Percentiles rank a stretch among this genome's conserved stretches.
phyloP scores from a whole-genome alignment of 2,329 filamentous ascomycete genomes.

The Fusarium succisae region DNA sequence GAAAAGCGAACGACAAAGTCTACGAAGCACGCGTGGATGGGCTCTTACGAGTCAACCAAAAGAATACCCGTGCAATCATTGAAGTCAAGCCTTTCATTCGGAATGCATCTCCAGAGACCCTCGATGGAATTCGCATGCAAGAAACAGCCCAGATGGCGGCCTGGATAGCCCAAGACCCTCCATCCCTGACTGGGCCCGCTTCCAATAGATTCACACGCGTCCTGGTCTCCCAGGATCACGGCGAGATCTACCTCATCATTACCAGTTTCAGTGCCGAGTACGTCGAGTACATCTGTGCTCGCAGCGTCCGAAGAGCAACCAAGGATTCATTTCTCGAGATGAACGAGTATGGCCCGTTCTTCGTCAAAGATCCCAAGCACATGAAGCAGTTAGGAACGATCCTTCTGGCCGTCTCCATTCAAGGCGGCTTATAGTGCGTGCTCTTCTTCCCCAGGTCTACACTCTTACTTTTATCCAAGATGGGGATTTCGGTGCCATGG shows the following conservation, averaged over 20 bases:
- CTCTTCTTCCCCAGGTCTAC: too few species aligned
- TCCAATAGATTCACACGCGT: not conserved
- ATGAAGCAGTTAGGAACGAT: not conserved
- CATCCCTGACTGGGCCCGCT: not conserved
- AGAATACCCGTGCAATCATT: not conserved
- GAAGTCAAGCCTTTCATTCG: not conserved
- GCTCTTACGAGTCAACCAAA: not conserved
- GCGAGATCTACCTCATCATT: not conserved
- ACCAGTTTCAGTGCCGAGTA: not conserved
- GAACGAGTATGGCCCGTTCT: not conserved
- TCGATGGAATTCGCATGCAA: not conserved
- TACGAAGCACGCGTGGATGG: not conserved
- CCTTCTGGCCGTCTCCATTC: not conserved
- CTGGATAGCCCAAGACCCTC: not conserved
- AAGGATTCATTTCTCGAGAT: not conserved
- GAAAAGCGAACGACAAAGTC: too few species aligned
- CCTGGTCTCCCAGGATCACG: not conserved
- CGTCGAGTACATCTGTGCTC: not conserved
- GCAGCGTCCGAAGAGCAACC: too few species aligned
- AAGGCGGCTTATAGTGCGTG: not conserved
- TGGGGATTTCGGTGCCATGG: too few species aligned
- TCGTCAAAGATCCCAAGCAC: not conserved
- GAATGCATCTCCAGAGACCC: too few species aligned
- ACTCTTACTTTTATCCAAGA: too few species aligned
- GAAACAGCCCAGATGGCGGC: not conserved